These are phyloP conservation scores for Phylloporus arenicola DNA, from an alignment of 768 basidiomycete genomes.

Conservation along the genomic window DNA sequence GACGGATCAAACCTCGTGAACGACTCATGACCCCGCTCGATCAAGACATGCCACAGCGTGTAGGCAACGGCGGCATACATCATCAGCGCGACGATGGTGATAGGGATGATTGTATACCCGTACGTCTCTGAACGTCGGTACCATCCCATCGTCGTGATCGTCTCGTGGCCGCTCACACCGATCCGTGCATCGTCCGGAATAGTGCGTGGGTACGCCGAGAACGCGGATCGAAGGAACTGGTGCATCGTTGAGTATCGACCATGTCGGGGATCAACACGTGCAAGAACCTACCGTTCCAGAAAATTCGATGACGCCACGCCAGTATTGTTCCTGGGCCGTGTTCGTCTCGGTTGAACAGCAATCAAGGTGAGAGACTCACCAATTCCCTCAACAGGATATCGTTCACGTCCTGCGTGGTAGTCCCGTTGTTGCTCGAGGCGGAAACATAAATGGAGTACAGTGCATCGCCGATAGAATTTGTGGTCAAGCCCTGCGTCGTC, in stretches of 20 bases:
- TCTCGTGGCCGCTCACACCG: neutral
- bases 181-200: neutral
- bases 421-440: neutral
- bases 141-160: constrained; percentile 4
- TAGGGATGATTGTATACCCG: constrained; percentile 4
- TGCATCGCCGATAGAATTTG: constrained; percentile 18
- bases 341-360: neutral
- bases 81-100: neutral
- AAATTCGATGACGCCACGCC: constrained; percentile 4
- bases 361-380: neutral
- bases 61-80: neutral
- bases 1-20: neutral
- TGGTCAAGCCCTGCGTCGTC: constrained; percentile 12
- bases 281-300: neutral
- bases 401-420: neutral
- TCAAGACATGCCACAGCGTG: neutral
- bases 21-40: neutral
- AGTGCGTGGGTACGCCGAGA: neutral
- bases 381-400: neutral
- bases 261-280: neutral
- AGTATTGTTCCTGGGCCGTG: neutral
- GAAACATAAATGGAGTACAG: constrained; percentile 7
- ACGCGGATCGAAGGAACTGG: neutral
- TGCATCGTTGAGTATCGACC: neutral
- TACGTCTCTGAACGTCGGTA: neutral